Base-by-base conservation (phyloP, 345 rosid genomes). In the Rubroshorea leprosula region DNA sequence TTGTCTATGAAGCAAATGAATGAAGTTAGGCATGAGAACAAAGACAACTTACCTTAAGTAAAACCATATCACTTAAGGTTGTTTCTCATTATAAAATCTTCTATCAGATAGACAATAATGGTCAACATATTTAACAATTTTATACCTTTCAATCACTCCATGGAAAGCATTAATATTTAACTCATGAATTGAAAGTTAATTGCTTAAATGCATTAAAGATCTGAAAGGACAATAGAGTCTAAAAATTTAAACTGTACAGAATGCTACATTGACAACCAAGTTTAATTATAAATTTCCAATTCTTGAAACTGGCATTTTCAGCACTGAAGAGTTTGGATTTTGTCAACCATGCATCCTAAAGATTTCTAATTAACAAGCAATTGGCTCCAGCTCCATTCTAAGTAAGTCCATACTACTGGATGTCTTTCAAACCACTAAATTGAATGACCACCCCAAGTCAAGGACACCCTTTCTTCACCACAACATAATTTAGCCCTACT, bases 1-100 rank as follows among this genome's bases (percentile, higher is more conserved):
- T 81, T 15, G 86, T 87, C 99, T 93, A 80, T 19, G 45, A 56
- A 62, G 51, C 43, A 57, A 15, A 23, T 5, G n/a, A 52, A 24
- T 52, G 23, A 48, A 35, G 48, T 17, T 57, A 46, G n/a, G 49
- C 51, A 41, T 3, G 43, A 4, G 25, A n/a, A n/a, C 21, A 49
- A 21, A 50, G 17, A 43, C 38, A 41, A 23, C 21, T 17, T 15
- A 20, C 23, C 60, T 35, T 29, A 35, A 8, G 41, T 8, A 10
- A 35, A n/a, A 35, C 12, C 41, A 35, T 35, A 35, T 35, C 41
- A 35, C 2, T n/a, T 9, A 21, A 1, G 29, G 9, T 41, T 46
- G 35, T 29, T 45, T 29, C 14, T 27, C 24, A 23, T 16, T 48
- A 23, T 0, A 47, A 27, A 47, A 17, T 45, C 4, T 6, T 47